Percentiles rank a stretch among this genome's conserved stretches.
Conservation (phyloP, 176 grass and related monocot species). For the Phyllostachys edulis region DNA sequence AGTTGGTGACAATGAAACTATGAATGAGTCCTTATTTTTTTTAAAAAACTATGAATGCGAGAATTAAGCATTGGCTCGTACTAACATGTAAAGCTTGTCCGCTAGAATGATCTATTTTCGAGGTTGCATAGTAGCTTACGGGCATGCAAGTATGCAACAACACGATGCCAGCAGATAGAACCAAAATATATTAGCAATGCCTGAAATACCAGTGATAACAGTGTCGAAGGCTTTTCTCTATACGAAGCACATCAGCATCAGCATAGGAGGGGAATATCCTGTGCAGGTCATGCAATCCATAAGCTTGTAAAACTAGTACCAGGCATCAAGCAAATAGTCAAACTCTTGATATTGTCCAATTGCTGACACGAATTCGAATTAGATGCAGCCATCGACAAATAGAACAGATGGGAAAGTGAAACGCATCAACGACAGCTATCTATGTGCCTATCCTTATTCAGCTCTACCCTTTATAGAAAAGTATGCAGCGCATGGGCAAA, state of each 20-base stretch:
- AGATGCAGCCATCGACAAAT: not conserved
- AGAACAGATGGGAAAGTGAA: not conserved
- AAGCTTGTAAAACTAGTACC: not conserved
- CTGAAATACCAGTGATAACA: not conserved
- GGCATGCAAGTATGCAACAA: not conserved
- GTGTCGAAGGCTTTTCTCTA: not conserved
- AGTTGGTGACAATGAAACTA: not conserved
- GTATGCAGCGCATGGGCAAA: not conserved
- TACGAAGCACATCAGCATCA: not conserved
- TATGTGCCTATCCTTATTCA: not conserved
- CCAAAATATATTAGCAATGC: not conserved
- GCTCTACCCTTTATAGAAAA: not conserved
- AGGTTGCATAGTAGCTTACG: not conserved
- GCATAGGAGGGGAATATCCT: not conserved
- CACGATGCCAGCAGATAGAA: not conserved
- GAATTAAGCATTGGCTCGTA: not conserved
- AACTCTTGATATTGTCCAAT: not conserved
- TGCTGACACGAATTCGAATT: not conserved
- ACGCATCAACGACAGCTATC: constrained; percentile 6
- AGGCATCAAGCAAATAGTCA: not conserved
- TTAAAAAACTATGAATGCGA: not conserved
- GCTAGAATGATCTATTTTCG: not conserved
- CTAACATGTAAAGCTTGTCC: too few relatives aligned
- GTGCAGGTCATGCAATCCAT: constrained; percentile 5
- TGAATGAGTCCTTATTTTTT: too few relatives aligned